Evolutionary conservation across 2,329 filamentous ascomycete genomes (phyloP).

Genomic region (Phialophora tarda): DNA sequence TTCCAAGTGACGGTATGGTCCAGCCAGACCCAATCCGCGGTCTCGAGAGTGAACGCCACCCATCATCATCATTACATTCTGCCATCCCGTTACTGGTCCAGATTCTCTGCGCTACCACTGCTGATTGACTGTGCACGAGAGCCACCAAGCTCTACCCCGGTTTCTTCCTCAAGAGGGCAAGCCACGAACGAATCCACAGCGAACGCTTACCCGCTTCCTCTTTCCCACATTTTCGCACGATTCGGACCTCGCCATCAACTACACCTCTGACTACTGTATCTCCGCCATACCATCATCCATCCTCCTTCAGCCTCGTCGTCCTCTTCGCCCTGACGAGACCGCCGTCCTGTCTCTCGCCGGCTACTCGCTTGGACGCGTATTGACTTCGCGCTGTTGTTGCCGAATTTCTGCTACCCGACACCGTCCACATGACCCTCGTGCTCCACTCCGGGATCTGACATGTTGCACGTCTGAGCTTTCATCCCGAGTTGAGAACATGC

Average conservation of each 20-base stretch:
- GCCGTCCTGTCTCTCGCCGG: not conserved
- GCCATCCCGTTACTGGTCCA: constrained; percentile 1
- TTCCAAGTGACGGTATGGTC: not conserved
- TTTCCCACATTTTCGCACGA: constrained; percentile 20
- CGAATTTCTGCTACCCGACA: constrained; percentile 13
- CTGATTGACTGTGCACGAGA: not conserved
- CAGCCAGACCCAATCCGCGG: not conserved
- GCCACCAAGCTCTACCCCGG: constrained; percentile 14
- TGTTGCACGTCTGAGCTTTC: constrained; percentile 16
- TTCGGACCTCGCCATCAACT: constrained; percentile 16
- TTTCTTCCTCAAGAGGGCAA: constrained; percentile 12
- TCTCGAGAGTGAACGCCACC: not conserved
- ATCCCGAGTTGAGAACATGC: constrained; percentile 28
- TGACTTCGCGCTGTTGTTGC: not conserved
- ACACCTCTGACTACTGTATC: constrained; percentile 8
- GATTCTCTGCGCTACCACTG: not conserved
- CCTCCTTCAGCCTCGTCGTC: constrained; percentile 18
- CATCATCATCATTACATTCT: constrained; percentile 13
- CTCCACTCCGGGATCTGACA: constrained; percentile 4
- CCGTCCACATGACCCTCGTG: constrained; percentile 1
- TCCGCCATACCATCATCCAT: not conserved
- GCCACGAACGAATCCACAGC: constrained; percentile 17
- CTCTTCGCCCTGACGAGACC: not conserved
- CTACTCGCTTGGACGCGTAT: not conserved
- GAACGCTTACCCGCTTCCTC: constrained; percentile 18